Conservation (phyloP, 73 alveolate genomes). For the Tetrahymena borealis region DNA sequence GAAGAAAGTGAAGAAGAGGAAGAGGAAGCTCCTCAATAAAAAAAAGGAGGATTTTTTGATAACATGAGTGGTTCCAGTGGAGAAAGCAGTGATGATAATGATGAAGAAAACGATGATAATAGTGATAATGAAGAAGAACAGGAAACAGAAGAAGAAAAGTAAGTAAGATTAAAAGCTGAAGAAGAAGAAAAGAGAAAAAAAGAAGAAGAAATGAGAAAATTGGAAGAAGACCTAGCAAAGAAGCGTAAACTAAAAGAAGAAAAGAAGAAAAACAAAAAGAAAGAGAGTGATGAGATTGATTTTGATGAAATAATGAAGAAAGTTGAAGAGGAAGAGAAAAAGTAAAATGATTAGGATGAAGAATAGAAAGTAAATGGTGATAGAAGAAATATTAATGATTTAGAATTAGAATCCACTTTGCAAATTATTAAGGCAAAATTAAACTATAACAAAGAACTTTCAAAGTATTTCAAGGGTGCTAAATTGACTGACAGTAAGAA, state of each 20-base stretch:
- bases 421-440: neutral
- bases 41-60: neutral
- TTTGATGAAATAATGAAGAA: neutral
- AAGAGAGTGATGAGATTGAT: neutral
- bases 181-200: neutral
- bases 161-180: neutral
- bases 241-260: neutral
- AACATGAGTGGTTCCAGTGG: neutral
- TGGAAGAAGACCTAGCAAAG: neutral
- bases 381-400: neutral
- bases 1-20: neutral
- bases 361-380: neutral
- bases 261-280: neutral
- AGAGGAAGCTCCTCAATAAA: neutral
- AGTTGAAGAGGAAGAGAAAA: neutral
- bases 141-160: neutral
- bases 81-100: neutral
- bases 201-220: neutral
- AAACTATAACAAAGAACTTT: neutral
- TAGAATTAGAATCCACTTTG: neutral
- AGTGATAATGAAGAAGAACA: neutral
- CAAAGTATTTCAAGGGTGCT: neutral
- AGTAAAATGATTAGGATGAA: neutral
- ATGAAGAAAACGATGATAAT: neutral
- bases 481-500: neutral